Evolutionary conservation across 1,139 yeast genomes (phyloP), one percentile per base, ranked within the genome.

Genomic region (Geotrichum aggregatum): DNA sequence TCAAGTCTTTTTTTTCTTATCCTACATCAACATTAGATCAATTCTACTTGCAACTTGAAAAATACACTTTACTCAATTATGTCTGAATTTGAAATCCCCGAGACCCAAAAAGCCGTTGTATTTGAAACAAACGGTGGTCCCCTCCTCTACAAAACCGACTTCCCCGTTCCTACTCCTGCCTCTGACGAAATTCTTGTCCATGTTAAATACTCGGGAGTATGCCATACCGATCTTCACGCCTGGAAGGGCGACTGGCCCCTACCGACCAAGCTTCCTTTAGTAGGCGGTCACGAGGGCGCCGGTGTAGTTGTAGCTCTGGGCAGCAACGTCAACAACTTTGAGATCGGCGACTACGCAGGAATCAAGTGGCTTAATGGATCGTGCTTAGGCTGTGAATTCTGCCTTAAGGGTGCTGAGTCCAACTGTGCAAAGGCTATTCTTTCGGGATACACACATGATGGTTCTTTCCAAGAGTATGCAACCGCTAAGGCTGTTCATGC

Each of bases 251-350:
- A 82, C 69, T 82, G 85, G 84, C 84, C 85, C 54, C 67, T 80
- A 62, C 72, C 71, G 52, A 77, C 82, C 59, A 82, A 83, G 68
- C 74, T 80, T 58, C 88, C 88, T 21, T 71, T 82, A 60, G 87
- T 83, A 50, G 88, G 88, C 58, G 94, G 94, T 64, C 94, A 85
- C 74, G 94, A 85, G 72, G 92, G 91, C 72, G 89, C 91, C 39
- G 94, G 92, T 70, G 79, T 79, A 36, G 92, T 84, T 58, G 91
- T 84, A 55, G 88, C 76, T 59, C 79, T 73, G 65, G 94, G 92
- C 65, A 72, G 72, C 40, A 75, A 79, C 60, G 92, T 84, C 60
- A 76, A 72, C 61, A 82, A 83, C 66, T 83, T 85, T 74, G 76
- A 83, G 66, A 68, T 83, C 63, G 92, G 94, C 65, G 92, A 85